A percentile compares a stretch with the other conserved stretches of the same genome.
These are phyloP conservation scores for Plenodomus lindquistii DNA, from an alignment of 2,329 filamentous ascomycete genomes.

Conservation along the genomic window DNA sequence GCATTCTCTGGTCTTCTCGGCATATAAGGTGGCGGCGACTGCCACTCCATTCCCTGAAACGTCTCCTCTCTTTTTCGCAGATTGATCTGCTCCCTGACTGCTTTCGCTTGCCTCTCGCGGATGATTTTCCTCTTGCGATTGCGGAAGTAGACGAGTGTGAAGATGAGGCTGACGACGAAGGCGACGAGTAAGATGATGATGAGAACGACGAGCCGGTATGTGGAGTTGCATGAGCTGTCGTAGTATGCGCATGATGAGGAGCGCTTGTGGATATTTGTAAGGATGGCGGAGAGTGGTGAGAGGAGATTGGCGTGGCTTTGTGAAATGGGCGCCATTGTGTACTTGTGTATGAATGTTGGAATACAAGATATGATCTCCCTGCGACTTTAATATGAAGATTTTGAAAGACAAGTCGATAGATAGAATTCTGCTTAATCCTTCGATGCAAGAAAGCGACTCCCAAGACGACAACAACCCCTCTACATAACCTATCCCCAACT, in stretches of 20 bases:
- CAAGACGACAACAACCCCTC: neutral
- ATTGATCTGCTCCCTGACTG: neutral
- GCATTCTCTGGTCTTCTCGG: neutral
- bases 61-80: neutral
- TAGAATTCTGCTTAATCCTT: too few species aligned
- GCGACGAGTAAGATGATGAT: conserved; percentile 22
- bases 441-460: too few species aligned
- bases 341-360: neutral
- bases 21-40: neutral
- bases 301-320: neutral
- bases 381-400: neutral
- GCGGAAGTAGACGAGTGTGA: conserved; percentile 16
- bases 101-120: neutral
- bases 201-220: conserved; percentile 26
- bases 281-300: conserved; percentile 2
- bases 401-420: too few species aligned
- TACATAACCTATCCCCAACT: neutral
- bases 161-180: conserved; percentile 15
- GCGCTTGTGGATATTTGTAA: conserved; percentile 11
- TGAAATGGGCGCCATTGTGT: neutral
- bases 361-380: neutral
- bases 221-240: conserved; percentile 14
- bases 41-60: neutral
- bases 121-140: conserved; percentile 8
- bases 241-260: conserved; percentile 14